Base-by-base conservation (phyloP, 345 rosid species). In the Eucalyptus fibrosa region DNA sequence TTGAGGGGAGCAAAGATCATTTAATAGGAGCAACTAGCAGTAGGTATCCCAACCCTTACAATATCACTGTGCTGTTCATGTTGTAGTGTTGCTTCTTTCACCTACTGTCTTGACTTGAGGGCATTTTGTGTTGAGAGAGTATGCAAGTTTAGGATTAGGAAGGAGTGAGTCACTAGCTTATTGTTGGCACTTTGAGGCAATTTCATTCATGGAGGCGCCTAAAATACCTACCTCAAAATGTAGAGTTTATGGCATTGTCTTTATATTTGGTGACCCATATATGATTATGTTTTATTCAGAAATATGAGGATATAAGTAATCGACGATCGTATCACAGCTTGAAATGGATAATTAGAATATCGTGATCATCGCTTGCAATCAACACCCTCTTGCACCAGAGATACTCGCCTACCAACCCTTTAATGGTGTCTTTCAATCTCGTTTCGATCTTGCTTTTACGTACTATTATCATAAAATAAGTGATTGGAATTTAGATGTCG, bases 231-330 rank as follows among this genome's bases (percentile, higher is more conserved):
- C 7, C 14, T 69, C 4, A 2, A 34, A 2, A 34, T 2, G 81
- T 69, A 17, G 4, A 69, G 7, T 69, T 69, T 69, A 5, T 1
- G 14, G 26, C 14, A 69, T 69, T 34, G 44, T 18, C 24, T 34
- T 40, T 9, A 0, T 34, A 23, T 69, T 7, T 0, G 0, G 42
- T 69, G 44, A 7, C 44, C 44, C 2, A 2, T 2, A 18, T 6
- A 69, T 34, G 14, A 34, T 32, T 3, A 3, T 8, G 7, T 34
- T 32, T 69, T 9, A 45, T 45, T 44, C 3, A 44, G 3, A 28
- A 65, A 65, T n/a, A n/a, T 30, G 10, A n/a, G 1, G 15, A 12
- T 13, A 62, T 30, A 30, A 62, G 9, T n/a, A 65, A 3, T 0
- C 2, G 40, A 16, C 1, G 2, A n/a, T 67, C 11, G 2, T 2